A percentile compares a stretch with the other conserved stretches of the same genome.
Evolutionary conservation across 1,284 basidiomycete genomes (phyloP).

Genomic region (Microbotryum silenes-acaulis): DNA sequence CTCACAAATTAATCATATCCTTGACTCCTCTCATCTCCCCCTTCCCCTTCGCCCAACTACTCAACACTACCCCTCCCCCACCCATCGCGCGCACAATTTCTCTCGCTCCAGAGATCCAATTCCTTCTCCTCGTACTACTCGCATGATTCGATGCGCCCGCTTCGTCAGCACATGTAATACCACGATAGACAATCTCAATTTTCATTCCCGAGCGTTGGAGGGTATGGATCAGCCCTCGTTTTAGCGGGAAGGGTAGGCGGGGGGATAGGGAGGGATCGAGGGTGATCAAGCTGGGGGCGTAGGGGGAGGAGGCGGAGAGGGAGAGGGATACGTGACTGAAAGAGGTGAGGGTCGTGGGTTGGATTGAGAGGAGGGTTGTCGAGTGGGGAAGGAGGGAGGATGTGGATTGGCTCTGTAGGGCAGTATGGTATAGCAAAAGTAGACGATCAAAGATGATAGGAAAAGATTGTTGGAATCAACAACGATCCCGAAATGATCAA

Average conservation of each 20-base stretch:
- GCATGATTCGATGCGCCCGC: too few relatives aligned
- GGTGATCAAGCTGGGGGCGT: too few relatives aligned
- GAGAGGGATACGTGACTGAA: conserved; percentile 73
- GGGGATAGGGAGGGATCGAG: conserved; percentile 58
- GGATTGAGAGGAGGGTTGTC: conserved; percentile 53
- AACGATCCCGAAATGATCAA: too few relatives aligned
- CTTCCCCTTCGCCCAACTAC: conserved; percentile 53
- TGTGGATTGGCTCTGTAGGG: conserved; percentile 26
- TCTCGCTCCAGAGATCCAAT: conserved; percentile 70
- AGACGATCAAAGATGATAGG: too few relatives aligned
- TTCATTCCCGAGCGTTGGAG: conserved; percentile 73
- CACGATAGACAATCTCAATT: conserved; percentile 71
- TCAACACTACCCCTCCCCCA: conserved; percentile 65
- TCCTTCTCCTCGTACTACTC: conserved; percentile 49
- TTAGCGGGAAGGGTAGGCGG: conserved; percentile 68
- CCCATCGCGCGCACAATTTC: conserved; percentile 68
- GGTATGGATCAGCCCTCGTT: conserved; percentile 69
- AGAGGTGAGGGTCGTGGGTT: conserved; percentile 60
- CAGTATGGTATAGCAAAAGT: too few relatives aligned
- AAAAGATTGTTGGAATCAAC: too few relatives aligned
- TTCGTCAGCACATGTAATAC: conserved; percentile 57
- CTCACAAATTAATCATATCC: conserved; percentile 66
- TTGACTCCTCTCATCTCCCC: conserved; percentile 56
- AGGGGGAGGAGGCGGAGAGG: conserved; percentile 64
- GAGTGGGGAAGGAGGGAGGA: conserved; percentile 17